Percentiles rank a stretch among this genome's conserved stretches.
phyloP scores from a whole-genome alignment of 2,329 filamentous ascomycete species.

The Exophiala aquamarina region DNA sequence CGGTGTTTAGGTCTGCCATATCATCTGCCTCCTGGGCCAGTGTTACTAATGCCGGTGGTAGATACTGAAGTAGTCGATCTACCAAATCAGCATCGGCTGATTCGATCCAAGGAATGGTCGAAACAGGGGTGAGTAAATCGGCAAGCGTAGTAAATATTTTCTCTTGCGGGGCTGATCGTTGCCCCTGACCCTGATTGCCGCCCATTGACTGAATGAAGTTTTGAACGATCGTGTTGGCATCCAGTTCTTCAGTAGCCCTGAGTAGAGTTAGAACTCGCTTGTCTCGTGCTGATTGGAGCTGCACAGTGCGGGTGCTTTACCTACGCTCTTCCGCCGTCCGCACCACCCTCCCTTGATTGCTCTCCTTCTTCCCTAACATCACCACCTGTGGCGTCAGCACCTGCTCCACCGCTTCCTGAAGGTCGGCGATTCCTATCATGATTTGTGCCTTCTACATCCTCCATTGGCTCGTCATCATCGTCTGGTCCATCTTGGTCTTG shows the following conservation, averaged over 20 bases:
- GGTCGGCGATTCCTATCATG: constrained; percentile 60
- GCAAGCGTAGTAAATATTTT: constrained; percentile 78
- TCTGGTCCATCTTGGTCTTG: constrained; percentile 50
- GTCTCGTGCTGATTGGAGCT: neutral
- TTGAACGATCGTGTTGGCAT: constrained; percentile 77
- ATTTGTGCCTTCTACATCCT: constrained; percentile 67
- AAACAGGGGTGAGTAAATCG: constrained; percentile 76
- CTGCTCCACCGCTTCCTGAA: constrained; percentile 74
- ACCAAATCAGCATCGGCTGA: constrained; percentile 63
- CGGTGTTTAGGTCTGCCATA: constrained; percentile 64
- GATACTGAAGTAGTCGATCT: constrained; percentile 71
- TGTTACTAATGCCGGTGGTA: constrained; percentile 77
- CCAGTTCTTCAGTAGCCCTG: constrained; percentile 63
- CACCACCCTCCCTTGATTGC: constrained; percentile 84
- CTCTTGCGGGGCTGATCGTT: constrained; percentile 51
- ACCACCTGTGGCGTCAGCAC: constrained; percentile 82
- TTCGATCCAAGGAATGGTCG: constrained; percentile 76
- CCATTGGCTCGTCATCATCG: constrained; percentile 71
- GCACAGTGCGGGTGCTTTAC: constrained; percentile 53
- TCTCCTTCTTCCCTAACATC: constrained; percentile 90
- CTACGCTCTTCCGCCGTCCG: constrained; percentile 99
- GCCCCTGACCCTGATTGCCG: constrained; percentile 48
- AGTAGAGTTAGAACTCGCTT: constrained; percentile 24
- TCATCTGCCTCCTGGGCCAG: constrained; percentile 69
- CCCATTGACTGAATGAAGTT: constrained; percentile 85